Evolutionary conservation across 202 grass and related monocot species (phyloP).

Genomic region (Elaeis oleifera): DNA sequence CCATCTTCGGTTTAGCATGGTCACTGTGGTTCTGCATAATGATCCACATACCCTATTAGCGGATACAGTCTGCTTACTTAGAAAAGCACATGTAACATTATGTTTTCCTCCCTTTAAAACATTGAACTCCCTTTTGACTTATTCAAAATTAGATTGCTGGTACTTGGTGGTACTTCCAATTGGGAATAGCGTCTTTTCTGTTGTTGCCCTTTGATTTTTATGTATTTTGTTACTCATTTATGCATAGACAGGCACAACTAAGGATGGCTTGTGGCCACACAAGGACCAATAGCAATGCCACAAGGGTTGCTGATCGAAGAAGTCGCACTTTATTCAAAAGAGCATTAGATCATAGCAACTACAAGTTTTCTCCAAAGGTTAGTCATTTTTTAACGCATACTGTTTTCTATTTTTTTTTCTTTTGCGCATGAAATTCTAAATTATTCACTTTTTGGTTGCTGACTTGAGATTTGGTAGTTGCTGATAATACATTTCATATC

Average conservation of each 20-base stretch:
- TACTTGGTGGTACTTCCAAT: too few species aligned
- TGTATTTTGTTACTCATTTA: conserved; percentile 1
- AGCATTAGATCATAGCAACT: conserved; percentile 17
- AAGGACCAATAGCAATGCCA: conserved; percentile 25
- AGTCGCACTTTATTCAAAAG: conserved; percentile 21
- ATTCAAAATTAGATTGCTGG: too few species aligned
- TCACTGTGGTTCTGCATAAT: too few species aligned
- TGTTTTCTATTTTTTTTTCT: background rate
- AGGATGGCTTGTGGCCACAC: conserved; percentile 48
- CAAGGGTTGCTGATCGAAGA: conserved; percentile 35
- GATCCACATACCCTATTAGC: too few species aligned
- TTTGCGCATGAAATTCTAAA: background rate
- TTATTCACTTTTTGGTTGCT: background rate
- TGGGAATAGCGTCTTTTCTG: too few species aligned
- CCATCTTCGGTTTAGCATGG: too few species aligned
- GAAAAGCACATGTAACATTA: too few species aligned
- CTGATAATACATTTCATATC: conserved; percentile 14
- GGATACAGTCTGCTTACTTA: too few species aligned
- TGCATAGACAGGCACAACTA: conserved; percentile 24
- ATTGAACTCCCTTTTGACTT: too few species aligned
- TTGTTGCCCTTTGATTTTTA: too few species aligned
- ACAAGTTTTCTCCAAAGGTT: conserved; percentile 18
- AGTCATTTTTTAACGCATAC: background rate
- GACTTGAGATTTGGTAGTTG: background rate
- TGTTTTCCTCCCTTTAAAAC: too few species aligned